Conservation (phyloP, 176 grass and related monocot genomes). For the Musa schizocarpa region DNA sequence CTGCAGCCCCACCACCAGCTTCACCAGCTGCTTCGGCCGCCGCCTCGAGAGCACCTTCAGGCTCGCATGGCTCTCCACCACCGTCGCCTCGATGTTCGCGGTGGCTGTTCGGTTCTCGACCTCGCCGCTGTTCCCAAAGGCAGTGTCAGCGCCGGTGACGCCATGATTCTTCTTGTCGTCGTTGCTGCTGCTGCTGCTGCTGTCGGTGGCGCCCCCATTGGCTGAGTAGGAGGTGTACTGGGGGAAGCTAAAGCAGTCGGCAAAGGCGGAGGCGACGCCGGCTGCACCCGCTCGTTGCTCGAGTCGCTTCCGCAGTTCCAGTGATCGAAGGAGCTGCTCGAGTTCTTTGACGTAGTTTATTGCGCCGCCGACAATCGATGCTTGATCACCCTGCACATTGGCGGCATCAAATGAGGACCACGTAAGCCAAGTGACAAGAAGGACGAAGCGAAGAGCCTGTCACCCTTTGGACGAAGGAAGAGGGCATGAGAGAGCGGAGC, state of each 20-base stretch:
- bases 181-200: slow-evolving; percentile 12
- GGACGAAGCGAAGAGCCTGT: not conserved
- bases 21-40: slow-evolving; percentile 57
- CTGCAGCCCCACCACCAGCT: slow-evolving; percentile 46
- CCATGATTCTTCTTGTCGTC: not conserved
- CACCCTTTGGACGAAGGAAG: slow-evolving; percentile 78
- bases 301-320: slow-evolving; percentile 52
- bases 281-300: slow-evolving; percentile 9
- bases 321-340: slow-evolving; percentile 56
- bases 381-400: slow-evolving; percentile 58
- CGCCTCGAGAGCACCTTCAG: slow-evolving; percentile 50
- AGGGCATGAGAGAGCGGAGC: slow-evolving; percentile 56
- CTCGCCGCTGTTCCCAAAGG: not conserved
- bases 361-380: slow-evolving; percentile 77
- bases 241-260: slow-evolving; percentile 64
- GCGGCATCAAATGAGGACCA: too few relatives aligned
- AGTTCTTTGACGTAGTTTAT: slow-evolving; percentile 91
- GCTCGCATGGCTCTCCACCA: too few relatives aligned
- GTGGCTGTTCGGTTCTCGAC: slow-evolving; percentile 15
- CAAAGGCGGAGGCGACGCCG: slow-evolving; percentile 33
- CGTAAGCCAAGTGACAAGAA: too few relatives aligned
- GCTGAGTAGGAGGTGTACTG: slow-evolving; percentile 44
- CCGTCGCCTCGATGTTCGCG: slow-evolving; percentile 37
- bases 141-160: not conserved
- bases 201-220: not conserved